Conservation (phyloP, 352 stramenopile species). For the Globisporangium polare region DNA sequence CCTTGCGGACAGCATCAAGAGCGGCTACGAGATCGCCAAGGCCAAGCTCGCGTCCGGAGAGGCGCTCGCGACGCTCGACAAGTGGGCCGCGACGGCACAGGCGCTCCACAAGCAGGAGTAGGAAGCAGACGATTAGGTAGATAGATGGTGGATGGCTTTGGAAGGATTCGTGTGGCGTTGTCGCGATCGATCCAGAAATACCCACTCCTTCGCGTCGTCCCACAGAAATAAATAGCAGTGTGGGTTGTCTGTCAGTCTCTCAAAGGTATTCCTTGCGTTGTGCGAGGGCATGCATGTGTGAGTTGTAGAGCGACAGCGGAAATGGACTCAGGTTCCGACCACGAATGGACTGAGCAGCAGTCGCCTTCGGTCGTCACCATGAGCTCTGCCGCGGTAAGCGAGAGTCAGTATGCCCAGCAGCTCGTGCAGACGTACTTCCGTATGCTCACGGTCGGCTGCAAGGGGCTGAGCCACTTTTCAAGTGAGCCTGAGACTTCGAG, state of each 20-base stretch:
- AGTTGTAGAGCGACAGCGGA: not conserved
- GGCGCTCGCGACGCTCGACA: constrained; percentile 56
- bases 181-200: not conserved
- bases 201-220: not conserved
- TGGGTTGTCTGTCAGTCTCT: not conserved
- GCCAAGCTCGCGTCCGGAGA: constrained; percentile 64
- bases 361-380: not conserved
- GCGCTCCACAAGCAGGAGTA: constrained; percentile 26
- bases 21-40: constrained; percentile 81
- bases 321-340: not conserved
- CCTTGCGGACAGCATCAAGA: constrained; percentile 82
- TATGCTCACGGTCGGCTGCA: constrained; percentile 59
- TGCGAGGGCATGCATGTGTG: not conserved
- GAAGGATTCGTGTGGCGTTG: not conserved
- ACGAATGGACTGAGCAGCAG: not conserved
- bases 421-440: constrained; percentile 57
- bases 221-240: constrained; percentile 9
- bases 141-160: not conserved
- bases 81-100: constrained; percentile 59
- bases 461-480: not conserved
- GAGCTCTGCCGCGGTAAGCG: not conserved
- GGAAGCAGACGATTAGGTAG: not conserved
- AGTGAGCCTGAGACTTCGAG: not conserved
- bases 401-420: constrained; percentile 39
- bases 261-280: not conserved